Evolutionary conservation across 805 yeast genomes (phyloP).

Genomic region (Metschnikowia vanudenii): DNA sequence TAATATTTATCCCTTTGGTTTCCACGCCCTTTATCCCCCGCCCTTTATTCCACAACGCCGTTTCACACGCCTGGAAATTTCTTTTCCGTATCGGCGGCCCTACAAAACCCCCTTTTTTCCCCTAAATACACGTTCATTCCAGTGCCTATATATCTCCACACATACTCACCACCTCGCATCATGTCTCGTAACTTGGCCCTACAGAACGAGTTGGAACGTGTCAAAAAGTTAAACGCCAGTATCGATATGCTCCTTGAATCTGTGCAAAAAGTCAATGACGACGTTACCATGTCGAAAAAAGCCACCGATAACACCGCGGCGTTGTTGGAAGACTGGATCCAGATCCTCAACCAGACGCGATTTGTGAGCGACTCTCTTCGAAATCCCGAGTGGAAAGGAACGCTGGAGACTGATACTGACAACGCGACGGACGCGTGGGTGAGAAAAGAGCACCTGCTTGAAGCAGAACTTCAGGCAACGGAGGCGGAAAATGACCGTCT

Average conservation of each 20-base stretch:
- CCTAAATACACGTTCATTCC: too few relatives aligned
- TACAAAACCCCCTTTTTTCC: too few relatives aligned
- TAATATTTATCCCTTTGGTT: too few relatives aligned
- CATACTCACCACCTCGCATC: too few relatives aligned
- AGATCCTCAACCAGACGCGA: constrained; percentile 60
- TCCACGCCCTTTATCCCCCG: too few relatives aligned
- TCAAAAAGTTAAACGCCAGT: constrained; percentile 32
- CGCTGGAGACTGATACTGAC: constrained; percentile 19
- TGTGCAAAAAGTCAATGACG: constrained; percentile 25
- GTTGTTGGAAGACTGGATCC: constrained; percentile 58
- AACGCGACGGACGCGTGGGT: constrained; percentile 21
- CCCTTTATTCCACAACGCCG: too few relatives aligned
- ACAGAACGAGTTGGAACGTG: constrained; percentile 23
- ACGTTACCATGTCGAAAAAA: constrained; percentile 33
- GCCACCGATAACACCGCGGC: constrained; percentile 49
- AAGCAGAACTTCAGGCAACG: constrained; percentile 25
- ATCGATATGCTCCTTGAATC: constrained; percentile 32
- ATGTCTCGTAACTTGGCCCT: constrained; percentile 22
- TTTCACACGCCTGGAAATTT: too few relatives aligned
- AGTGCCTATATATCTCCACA: too few relatives aligned
- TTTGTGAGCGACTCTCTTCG: constrained; percentile 42
- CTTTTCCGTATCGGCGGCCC: too few relatives aligned
- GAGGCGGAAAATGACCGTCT: constrained; percentile 29
- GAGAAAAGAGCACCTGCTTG: constrained; percentile 24
- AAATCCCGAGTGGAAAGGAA: constrained; percentile 20